Percentiles rank a stretch among this genome's conserved stretches.
Evolutionary conservation across 352 stramenopile genomes (phyloP).

Genomic region (Sclerospora graminicola): DNA sequence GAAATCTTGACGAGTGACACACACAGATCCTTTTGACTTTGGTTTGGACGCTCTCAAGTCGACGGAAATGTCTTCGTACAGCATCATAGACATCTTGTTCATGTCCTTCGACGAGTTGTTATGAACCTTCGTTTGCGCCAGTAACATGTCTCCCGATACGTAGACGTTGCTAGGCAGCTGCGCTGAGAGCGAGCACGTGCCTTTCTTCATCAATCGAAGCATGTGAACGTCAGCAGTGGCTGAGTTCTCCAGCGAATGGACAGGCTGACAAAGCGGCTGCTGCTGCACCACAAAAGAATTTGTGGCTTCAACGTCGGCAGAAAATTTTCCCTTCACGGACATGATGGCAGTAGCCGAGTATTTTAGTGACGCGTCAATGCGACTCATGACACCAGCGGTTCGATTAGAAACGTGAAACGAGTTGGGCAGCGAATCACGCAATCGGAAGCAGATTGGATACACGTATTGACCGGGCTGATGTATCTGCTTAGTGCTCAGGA

Average conservation of each 20-base stretch:
- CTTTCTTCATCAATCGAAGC: slow-evolving; percentile 22
- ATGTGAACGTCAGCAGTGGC: slow-evolving; percentile 16
- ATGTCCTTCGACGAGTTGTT: slow-evolving; percentile 25
- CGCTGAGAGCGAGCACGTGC: slow-evolving; percentile 17
- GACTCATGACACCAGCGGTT: slow-evolving; percentile 15
- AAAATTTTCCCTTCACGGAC: slow-evolving; percentile 53
- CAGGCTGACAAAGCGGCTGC: slow-evolving; percentile 13
- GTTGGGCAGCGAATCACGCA: slow-evolving; percentile 34
- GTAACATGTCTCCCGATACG: slow-evolving; percentile 17
- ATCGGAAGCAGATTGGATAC: slow-evolving; percentile 47
- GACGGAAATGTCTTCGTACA: slow-evolving; percentile 22
- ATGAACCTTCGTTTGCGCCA: slow-evolving; percentile 17
- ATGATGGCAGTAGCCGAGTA: slow-evolving; percentile 58
- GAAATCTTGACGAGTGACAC: slow-evolving; percentile 19
- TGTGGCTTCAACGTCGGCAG: slow-evolving; percentile 47
- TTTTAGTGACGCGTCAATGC: slow-evolving; percentile 53
- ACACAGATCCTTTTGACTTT: slow-evolving; percentile 13
- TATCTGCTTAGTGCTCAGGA: slow-evolving; percentile 29
- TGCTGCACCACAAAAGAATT: slow-evolving; percentile 16
- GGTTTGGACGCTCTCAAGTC: slow-evolving; percentile 10
- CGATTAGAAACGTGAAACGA: slow-evolving; percentile 28
- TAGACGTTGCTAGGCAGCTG: slow-evolving; percentile 20
- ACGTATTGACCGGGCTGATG: slow-evolving; percentile 62
- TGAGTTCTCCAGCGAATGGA: slow-evolving; percentile 11
- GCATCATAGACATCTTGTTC: slow-evolving; percentile 19